phyloP scores from a whole-genome alignment of 768 basidiomycete genomes.

The Termitomyces bulborhizus region DNA sequence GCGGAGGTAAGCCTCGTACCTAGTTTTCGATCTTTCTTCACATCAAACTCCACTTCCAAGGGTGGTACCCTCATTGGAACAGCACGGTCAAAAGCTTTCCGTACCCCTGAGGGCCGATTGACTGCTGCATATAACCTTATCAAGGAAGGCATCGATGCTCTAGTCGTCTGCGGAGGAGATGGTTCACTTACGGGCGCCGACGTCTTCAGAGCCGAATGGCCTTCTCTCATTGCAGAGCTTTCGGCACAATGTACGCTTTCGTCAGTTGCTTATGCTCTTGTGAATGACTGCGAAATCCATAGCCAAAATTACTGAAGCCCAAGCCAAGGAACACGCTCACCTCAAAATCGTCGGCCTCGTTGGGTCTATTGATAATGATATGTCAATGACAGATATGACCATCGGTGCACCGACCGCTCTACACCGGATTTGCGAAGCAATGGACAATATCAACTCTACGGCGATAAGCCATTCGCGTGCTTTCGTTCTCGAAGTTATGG shows the following conservation, averaged over 20 bases:
- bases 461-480: slow-evolving; percentile 94
- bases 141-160: slow-evolving; percentile 94
- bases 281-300: background rate
- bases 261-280: background rate
- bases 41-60: slow-evolving; percentile 27
- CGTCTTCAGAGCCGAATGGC: slow-evolving; percentile 92
- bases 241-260: slow-evolving; percentile 45
- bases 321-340: slow-evolving; percentile 67
- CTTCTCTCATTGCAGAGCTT: slow-evolving; percentile 68
- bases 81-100: slow-evolving; percentile 78
- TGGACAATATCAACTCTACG: slow-evolving; percentile 97
- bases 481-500: slow-evolving; percentile 99
- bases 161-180: slow-evolving; percentile 97
- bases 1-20: slow-evolving; percentile 52
- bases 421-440: slow-evolving; percentile 94
- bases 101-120: slow-evolving; percentile 83
- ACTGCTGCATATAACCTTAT: slow-evolving; percentile 87
- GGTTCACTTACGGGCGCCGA: slow-evolving; percentile 96
- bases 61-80: slow-evolving; percentile 97
- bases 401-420: slow-evolving; percentile 95
- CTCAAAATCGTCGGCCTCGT: slow-evolving; percentile 98
- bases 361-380: slow-evolving; percentile 98
- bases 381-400: slow-evolving; percentile 96
- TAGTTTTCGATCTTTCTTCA: background rate
- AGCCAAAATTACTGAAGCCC: slow-evolving; percentile 73